Percentiles rank a stretch among this genome's conserved stretches.
phyloP scores from a whole-genome alignment of 768 basidiomycete genomes.

The Fomitopsis pulvina region DNA sequence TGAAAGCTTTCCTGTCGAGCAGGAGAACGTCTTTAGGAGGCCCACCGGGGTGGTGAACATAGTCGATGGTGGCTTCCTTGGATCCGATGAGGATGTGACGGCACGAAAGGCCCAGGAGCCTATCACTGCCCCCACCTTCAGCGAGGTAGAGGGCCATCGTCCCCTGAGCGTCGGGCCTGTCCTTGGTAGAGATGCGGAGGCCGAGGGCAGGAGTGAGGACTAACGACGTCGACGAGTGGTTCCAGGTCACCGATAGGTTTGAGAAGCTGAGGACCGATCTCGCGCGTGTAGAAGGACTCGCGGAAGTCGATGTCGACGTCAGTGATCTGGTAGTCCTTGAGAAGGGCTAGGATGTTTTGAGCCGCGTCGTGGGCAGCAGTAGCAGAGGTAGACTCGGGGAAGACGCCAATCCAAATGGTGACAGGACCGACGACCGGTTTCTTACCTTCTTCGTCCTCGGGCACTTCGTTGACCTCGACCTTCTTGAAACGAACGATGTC shows the following conservation, averaged over 20 bases:
- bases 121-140: too few relatives aligned
- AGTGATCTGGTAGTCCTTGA: slow-evolving; percentile 24
- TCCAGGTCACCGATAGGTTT: slow-evolving; percentile 22
- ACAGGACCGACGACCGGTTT: slow-evolving; percentile 22
- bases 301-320: slow-evolving; percentile 34
- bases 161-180: slow-evolving; percentile 25
- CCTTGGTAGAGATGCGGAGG: slow-evolving; percentile 27
- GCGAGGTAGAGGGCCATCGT: slow-evolving; percentile 30
- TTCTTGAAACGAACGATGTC: slow-evolving; percentile 23
- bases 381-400: slow-evolving; percentile 25
- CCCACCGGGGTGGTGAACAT: slow-evolving; percentile 19
- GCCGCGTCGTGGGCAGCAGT: slow-evolving; percentile 24
- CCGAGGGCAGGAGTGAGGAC: slow-evolving; percentile 31
- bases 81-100: slow-evolving; percentile 22
- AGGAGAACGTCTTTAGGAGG: slow-evolving; percentile 26
- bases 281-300: slow-evolving; percentile 22
- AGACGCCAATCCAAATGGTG: slow-evolving; percentile 36
- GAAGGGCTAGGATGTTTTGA: slow-evolving; percentile 26
- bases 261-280: slow-evolving; percentile 28
- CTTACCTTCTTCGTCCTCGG: slow-evolving; percentile 9
- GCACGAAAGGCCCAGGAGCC: slow-evolving; percentile 24
- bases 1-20: slow-evolving; percentile 6
- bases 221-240: slow-evolving; percentile 23
- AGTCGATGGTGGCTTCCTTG: slow-evolving; percentile 21
- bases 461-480: slow-evolving; percentile 20